A percentile compares a stretch with the other conserved stretches of the same genome.
phyloP scores from a whole-genome alignment of 345 rosid genomes.

The Ailanthus altissimus region DNA sequence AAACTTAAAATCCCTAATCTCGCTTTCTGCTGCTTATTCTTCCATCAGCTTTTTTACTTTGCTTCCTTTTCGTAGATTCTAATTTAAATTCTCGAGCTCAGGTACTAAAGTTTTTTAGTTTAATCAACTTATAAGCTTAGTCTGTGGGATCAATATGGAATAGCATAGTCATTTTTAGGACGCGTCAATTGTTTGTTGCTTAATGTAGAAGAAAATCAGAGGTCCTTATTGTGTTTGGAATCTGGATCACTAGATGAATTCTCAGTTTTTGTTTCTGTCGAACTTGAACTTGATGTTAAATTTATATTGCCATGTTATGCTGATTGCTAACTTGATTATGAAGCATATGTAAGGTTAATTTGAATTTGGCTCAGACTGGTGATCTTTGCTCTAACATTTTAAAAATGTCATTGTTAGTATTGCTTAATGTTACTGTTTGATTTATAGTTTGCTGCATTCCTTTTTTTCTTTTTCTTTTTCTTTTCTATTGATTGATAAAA shows the following conservation, averaged over 20 bases:
- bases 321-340: neutral
- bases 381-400: neutral
- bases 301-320: neutral
- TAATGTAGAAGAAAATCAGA: neutral
- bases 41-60: no score
- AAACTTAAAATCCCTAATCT: conserved; percentile 17
- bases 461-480: no score
- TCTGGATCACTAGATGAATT: neutral
- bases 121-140: neutral
- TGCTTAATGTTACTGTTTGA: neutral
- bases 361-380: neutral
- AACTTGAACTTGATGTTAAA: neutral
- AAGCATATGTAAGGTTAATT: neutral
- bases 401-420: neutral
- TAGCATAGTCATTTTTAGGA: neutral
- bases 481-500: neutral
- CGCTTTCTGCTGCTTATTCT: neutral
- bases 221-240: neutral
- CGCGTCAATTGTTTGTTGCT: neutral
- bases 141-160: neutral
- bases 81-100: neutral
- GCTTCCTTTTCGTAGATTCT: no score
- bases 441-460: neutral
- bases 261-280: no score
- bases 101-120: neutral